Base-by-base conservation (phyloP, 176 grass and related monocot species). In the Eleusine indica region DNA sequence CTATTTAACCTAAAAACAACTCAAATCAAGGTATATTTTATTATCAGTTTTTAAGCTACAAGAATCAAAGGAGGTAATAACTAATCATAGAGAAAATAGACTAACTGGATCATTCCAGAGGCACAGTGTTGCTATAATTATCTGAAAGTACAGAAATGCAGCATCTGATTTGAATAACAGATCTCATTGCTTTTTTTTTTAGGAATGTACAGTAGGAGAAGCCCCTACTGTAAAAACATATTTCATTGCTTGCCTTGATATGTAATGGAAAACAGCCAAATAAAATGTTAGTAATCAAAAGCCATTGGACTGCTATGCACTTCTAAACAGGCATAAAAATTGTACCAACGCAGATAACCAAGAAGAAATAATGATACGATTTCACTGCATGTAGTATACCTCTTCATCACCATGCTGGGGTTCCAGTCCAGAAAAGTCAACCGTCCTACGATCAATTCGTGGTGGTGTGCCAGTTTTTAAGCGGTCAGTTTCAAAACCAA, bases 381-480 rank as follows among this genome's bases (percentile, higher is more conserved):
- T 6, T 39, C 71, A 49, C 2, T 70, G 78, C 1, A 41, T 83
- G 68, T 35, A 78, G 53, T 86, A 70, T 87, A 98, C 96, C 93
- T 95, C 93, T 83, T 95, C 96, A 94, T 98, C 96, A 43, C 96
- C 96, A 87, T 88, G 58, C 71, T 98, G 96, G 79, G 91, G 85
- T 86, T 98, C 96, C 47, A 98, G 76, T 82, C 80, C 88, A 87
- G 89, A 91, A 78, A 98, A 93, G 75, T 98, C 83, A 83, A 98
- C 89, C 38, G 90, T 95, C 6, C 93, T 82, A 49, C 57, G 80
- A 66, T 98, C 96, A 85, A 98, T 90, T 82, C 96, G 88, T 70
- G 93, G 93, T 61, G 96, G 96, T 38, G 96, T 98, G 75, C 96
- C 96, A 16, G 96, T 95, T 85, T 98, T 98, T 82, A 98, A 84